Conservation (phyloP, 768 basidiomycete genomes). For the Pleurotus djamor region DNA sequence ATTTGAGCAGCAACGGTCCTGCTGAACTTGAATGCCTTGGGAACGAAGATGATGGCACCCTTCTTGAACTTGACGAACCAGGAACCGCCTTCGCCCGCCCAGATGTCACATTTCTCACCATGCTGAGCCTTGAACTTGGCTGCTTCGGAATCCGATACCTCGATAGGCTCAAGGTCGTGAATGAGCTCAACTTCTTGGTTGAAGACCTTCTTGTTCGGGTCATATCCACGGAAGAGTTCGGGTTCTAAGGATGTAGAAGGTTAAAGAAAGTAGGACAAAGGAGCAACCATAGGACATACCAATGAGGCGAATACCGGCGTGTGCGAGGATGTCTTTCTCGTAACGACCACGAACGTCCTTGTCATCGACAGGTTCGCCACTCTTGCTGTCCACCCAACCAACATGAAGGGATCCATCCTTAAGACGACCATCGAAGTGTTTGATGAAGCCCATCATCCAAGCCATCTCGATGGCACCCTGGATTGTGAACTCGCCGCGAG, state of each 20-base stretch:
- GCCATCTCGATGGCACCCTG: constrained; percentile 99
- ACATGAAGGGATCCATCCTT: constrained; percentile 92
- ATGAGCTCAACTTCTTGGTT: constrained; percentile 96
- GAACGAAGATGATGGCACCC: constrained; percentile 89
- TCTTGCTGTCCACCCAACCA: constrained; percentile 97
- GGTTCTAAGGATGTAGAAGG: constrained; percentile 60
- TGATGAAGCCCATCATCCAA: constrained; percentile 99
- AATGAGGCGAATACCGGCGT: constrained; percentile 92
- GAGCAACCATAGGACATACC: constrained; percentile 47
- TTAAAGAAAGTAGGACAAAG: constrained; percentile 10
- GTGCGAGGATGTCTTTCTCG: constrained; percentile 89
- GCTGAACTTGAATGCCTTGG: constrained; percentile 94
- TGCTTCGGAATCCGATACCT: constrained; percentile 89
- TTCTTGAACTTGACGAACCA: constrained; percentile 99
- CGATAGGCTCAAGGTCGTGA: constrained; percentile 95
- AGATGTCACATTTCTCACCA: constrained; percentile 94
- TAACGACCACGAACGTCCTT: constrained; percentile 94
- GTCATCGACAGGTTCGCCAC: constrained; percentile 92
- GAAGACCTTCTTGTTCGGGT: constrained; percentile 97
- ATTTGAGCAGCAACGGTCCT: constrained; percentile 95
- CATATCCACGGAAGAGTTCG: constrained; percentile 96
- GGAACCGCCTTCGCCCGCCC: constrained; percentile 89
- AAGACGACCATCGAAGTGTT: constrained; percentile 96
- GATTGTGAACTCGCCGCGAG: constrained; percentile 94
- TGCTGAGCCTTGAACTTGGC: constrained; percentile 96